Conservation (phyloP, 179 eudicot genomes). For the Drosera spatulata region DNA sequence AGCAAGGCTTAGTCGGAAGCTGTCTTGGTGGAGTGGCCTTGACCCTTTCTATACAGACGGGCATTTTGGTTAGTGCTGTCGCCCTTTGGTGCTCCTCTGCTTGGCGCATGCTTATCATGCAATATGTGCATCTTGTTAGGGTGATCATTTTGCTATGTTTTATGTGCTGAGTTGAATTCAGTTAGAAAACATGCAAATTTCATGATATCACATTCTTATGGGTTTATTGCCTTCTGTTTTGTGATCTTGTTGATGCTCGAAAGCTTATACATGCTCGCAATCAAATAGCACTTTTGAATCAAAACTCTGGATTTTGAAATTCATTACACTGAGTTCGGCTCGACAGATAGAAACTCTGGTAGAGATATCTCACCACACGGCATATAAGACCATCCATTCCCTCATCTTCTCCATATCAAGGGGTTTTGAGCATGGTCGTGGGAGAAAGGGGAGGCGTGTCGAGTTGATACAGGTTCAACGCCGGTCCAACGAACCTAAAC, state of each 20-base stretch:
- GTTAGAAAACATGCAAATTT: neutral
- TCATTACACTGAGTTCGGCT: too few relatives aligned
- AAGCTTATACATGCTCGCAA: too few relatives aligned
- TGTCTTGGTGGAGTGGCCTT: neutral
- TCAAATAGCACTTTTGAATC: too few relatives aligned
- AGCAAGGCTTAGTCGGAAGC: slow-evolving; percentile 10
- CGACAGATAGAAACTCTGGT: neutral
- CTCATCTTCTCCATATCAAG: neutral
- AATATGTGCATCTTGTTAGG: neutral
- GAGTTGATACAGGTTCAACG: slow-evolving; percentile 67
- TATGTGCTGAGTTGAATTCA: neutral
- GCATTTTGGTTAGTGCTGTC: neutral
- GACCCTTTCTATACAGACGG: neutral
- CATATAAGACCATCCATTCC: neutral
- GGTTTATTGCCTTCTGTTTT: too few relatives aligned
- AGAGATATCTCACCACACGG: neutral
- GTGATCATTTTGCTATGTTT: neutral
- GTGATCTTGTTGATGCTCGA: too few relatives aligned
- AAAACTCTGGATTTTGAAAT: too few relatives aligned
- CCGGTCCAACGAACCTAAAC: slow-evolving; percentile 78
- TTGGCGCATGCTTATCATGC: neutral
- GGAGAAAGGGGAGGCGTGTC: slow-evolving; percentile 62
- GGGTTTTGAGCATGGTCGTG: slow-evolving; percentile 15
- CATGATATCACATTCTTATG: neutral
- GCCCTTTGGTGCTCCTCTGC: neutral